Conservation (phyloP, 2,329 filamentous ascomycete genomes). For the Lasiodiplodia sp. region DNA sequence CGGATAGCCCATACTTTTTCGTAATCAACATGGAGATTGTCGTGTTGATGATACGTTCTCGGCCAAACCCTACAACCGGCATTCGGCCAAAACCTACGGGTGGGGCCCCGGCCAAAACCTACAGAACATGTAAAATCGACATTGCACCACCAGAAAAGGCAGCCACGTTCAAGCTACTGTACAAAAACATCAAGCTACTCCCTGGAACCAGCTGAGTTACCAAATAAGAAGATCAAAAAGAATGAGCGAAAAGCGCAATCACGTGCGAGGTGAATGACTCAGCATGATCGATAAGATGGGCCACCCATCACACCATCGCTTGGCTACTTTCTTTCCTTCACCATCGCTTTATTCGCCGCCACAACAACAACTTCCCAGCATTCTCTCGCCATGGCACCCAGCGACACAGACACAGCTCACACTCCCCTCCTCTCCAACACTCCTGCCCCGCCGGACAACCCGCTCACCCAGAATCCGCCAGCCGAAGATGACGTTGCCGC, state of each 20-base stretch:
- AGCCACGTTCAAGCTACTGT: too few relatives aligned
- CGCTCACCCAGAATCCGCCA: neutral
- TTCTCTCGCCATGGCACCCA: neutral
- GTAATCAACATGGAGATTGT: too few relatives aligned
- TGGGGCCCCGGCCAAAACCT: too few relatives aligned
- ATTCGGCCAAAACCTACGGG: too few relatives aligned
- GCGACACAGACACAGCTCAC: neutral
- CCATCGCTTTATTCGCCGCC: neutral
- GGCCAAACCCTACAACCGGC: too few relatives aligned
- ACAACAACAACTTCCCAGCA: neutral
- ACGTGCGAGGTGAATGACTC: neutral
- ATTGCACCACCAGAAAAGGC: too few relatives aligned
- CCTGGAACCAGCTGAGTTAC: too few relatives aligned
- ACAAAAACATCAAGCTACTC: too few relatives aligned
- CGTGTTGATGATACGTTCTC: too few relatives aligned
- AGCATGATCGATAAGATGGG: neutral
- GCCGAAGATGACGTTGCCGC: neutral
- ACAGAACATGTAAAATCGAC: too few relatives aligned
- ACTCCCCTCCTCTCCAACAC: neutral
- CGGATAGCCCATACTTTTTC: too few relatives aligned
- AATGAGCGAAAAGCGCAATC: neutral
- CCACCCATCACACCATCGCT: neutral
- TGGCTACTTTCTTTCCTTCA: neutral
- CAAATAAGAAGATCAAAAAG: too few relatives aligned
- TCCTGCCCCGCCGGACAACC: neutral